Conservation (phyloP, 176 grass and related monocot genomes). For the Zizania latifolia region DNA sequence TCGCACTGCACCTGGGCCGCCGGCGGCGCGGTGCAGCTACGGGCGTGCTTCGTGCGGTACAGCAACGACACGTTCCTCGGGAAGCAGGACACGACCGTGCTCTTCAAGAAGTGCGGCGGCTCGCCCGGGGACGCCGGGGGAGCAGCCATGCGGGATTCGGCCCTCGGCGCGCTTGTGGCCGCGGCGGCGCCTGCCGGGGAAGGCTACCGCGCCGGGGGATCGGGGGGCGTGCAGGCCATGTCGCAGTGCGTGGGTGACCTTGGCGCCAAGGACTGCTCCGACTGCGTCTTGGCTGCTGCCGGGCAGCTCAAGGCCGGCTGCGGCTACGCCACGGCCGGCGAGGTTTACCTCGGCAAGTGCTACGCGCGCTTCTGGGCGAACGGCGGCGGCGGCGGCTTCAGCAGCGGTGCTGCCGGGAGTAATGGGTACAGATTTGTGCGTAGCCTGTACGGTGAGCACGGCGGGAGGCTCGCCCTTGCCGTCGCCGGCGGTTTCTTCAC, state of each 20-base stretch:
- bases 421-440: neutral
- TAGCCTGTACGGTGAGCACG: neutral
- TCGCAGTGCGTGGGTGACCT: conserved; percentile 91
- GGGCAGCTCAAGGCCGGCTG: conserved; percentile 67
- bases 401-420: neutral
- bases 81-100: conserved; percentile 59
- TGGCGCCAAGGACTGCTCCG: conserved; percentile 48
- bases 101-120: conserved; percentile 77
- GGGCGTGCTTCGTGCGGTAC: conserved; percentile 75
- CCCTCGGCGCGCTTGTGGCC: conserved; percentile 50
- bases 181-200: conserved; percentile 37
- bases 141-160: conserved; percentile 62
- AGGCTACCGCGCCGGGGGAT: conserved; percentile 52
- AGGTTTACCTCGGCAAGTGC: conserved; percentile 90
- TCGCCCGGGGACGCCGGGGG: conserved; percentile 37
- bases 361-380: conserved; percentile 73
- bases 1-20: conserved; percentile 51
- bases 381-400: neutral
- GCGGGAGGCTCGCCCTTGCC: neutral
- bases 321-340: conserved; percentile 48
- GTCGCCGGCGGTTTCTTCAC: conserved; percentile 15
- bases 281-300: conserved; percentile 58
- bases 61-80: conserved; percentile 84
- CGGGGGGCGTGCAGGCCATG: conserved; percentile 72
- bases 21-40: conserved; percentile 72